Conservation (phyloP, 371 early-diverging fungal species). For the Funneliformis caledonium region DNA sequence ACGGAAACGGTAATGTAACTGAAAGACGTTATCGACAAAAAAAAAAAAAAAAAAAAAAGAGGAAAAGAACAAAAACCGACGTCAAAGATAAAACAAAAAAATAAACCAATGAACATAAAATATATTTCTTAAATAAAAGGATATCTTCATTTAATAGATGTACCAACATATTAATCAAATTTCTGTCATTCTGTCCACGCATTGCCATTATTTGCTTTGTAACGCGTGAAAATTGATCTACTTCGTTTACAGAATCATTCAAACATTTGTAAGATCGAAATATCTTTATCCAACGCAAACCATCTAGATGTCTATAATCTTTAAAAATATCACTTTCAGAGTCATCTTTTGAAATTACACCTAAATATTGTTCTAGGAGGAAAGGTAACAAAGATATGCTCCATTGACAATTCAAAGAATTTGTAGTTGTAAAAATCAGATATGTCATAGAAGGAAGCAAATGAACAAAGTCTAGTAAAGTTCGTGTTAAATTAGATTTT, state of each 20-base stretch:
- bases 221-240: not conserved
- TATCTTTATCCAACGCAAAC: not conserved
- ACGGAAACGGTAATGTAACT: not conserved
- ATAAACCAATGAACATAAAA: not conserved
- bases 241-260: not conserved
- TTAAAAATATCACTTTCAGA: not conserved
- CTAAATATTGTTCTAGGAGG: conserved; percentile 12
- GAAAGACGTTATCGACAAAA: not conserved
- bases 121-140: not conserved
- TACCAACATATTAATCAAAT: not conserved
- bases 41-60: not conserved
- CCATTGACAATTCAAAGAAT: not conserved
- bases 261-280: not conserved
- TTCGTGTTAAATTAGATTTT: not conserved
- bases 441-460: conserved; percentile 6
- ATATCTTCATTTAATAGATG: conserved; percentile 1
- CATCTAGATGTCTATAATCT: not conserved
- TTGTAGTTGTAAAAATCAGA: not conserved
- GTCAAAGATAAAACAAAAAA: not conserved
- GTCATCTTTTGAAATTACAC: not conserved
- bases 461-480: not conserved
- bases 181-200: not conserved
- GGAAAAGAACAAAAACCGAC: not conserved
- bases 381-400: not conserved
- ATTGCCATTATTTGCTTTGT: not conserved